These are phyloP conservation scores for Tricholoma matsutake DNA, from an alignment of 768 basidiomycete species.

Conservation along the genomic window DNA sequence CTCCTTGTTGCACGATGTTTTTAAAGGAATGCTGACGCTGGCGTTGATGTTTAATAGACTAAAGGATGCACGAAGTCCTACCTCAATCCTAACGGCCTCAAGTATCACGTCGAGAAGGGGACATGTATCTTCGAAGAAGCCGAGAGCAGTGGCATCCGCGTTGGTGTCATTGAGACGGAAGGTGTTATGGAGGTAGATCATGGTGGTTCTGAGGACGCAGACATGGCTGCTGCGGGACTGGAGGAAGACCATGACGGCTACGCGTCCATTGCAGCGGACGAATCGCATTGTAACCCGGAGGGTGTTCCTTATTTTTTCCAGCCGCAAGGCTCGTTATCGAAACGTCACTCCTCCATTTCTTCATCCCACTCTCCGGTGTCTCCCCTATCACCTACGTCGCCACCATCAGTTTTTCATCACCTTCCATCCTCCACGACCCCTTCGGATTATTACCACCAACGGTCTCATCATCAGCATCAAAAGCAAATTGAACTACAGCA, in stretches of 20 bases:
- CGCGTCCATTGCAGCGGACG: neutral
- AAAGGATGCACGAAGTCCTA: conserved; percentile 60
- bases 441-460: neutral
- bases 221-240: neutral
- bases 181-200: neutral
- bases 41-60: conserved; percentile 21
- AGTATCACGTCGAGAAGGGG: conserved; percentile 66
- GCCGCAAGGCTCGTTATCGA: too few species aligned
- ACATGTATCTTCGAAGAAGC: conserved; percentile 47
- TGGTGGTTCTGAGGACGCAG: neutral
- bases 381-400: neutral
- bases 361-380: neutral
- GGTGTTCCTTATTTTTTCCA: too few species aligned
- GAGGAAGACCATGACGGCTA: neutral
- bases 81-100: conserved; percentile 64
- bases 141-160: neutral
- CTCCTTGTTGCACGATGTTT: neutral
- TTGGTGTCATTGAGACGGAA: too few species aligned
- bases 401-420: too few species aligned
- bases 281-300: neutral
- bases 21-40: neutral
- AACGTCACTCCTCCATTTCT: neutral
- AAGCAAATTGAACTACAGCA: neutral
- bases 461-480: neutral
- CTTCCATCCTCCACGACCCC: neutral